Conservation (phyloP, 2,329 filamentous ascomycete genomes). For the Thyridium curvatum region DNA sequence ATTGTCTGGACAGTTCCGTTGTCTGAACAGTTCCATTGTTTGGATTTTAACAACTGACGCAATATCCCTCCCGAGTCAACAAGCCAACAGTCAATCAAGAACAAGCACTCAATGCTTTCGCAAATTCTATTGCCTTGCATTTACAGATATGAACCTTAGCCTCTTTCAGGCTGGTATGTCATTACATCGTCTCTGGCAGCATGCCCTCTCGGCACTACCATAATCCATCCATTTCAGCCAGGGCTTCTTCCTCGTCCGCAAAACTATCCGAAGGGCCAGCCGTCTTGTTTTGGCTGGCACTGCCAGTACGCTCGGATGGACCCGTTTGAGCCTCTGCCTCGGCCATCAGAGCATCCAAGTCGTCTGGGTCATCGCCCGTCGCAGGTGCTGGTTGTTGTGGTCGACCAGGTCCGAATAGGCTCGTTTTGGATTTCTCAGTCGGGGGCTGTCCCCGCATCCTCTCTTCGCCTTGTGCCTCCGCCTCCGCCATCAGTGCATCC, state of each 20-base stretch:
- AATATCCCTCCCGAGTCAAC: too few species aligned
- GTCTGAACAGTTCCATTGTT: too few species aligned
- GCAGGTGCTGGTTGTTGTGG: conserved; percentile 1
- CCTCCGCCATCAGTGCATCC: conserved; percentile 47
- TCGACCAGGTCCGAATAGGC: conserved; percentile 12
- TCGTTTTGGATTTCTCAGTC: neutral
- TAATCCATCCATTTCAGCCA: conserved; percentile 56
- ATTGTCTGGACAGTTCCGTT: too few species aligned
- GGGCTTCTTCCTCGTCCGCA: conserved; percentile 60
- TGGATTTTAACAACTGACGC: too few species aligned
- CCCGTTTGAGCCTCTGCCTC: conserved; percentile 22
- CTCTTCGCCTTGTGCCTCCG: conserved; percentile 18
- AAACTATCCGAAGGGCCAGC: conserved; percentile 29
- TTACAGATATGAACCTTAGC: too few species aligned
- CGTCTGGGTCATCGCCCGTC: conserved; percentile 23
- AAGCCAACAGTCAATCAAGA: too few species aligned
- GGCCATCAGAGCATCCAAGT: conserved; percentile 37
- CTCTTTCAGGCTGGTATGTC: too few species aligned
- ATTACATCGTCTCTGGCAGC: too few species aligned
- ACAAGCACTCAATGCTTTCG: too few species aligned
- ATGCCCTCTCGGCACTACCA: conserved; percentile 26
- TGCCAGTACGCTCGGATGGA: conserved; percentile 1
- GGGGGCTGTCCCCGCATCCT: too few species aligned
- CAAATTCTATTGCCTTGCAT: too few species aligned
- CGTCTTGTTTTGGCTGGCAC: conserved; percentile 8